These are phyloP conservation scores for Rubus parviflorus DNA, from an alignment of 306 rosid species.

Conservation along the genomic window DNA sequence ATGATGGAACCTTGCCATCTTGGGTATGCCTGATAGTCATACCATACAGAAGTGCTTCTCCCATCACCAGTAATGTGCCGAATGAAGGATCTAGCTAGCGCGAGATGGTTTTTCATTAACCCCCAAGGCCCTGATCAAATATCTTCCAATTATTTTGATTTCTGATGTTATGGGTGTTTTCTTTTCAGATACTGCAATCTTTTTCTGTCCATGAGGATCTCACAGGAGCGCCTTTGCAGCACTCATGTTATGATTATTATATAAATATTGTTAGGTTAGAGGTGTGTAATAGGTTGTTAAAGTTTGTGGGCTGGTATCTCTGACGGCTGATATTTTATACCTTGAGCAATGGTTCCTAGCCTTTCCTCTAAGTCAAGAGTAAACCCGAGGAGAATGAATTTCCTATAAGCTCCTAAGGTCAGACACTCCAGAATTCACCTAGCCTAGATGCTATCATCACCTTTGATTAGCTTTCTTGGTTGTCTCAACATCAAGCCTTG, in stretches of 20 bases:
- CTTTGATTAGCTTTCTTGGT: not conserved
- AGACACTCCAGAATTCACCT: not conserved
- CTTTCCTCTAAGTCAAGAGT: not conserved
- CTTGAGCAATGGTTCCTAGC: not conserved
- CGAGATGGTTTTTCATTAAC: not conserved
- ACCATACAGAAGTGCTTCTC: conserved; percentile 9
- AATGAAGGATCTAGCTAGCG: not conserved
- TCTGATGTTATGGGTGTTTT: no score
- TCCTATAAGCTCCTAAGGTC: not conserved
- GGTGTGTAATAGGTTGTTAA: no score
- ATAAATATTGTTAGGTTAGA: no score
- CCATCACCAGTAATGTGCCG: not conserved
- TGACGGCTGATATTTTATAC: no score
- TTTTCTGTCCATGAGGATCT: no score
- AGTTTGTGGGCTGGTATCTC: no score
- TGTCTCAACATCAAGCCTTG: not conserved
- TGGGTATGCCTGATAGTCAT: not conserved
- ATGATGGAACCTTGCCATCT: not conserved
- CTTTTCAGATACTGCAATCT: no score
- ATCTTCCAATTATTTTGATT: no score
- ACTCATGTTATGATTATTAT: no score
- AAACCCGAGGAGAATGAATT: not conserved
- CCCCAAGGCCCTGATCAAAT: no score
- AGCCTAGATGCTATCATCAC: not conserved
- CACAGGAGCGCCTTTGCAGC: no score